Evolutionary conservation across 1,139 yeast species (phyloP), one percentile per base, ranked within the genome.

Genomic region (Meyerozyma sp.): DNA sequence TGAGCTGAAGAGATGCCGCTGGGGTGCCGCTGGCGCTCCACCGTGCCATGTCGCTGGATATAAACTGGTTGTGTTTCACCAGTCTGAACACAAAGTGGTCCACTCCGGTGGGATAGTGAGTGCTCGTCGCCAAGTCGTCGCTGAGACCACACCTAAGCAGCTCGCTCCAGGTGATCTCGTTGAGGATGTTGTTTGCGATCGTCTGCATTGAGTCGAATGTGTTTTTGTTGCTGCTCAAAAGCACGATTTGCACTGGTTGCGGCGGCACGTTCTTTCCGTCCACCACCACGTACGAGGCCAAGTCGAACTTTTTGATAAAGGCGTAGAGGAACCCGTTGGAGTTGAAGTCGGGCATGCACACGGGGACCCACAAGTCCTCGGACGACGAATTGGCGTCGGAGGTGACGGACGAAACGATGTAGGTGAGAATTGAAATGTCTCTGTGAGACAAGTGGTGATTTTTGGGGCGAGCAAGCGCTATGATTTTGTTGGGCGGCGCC

Each of bases 361-460:
- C 72, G 0, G 98, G 98, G 11, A 89, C 78, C 98, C 98, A 93
- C 48, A 89, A 78, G 55, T 91, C 96, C 52, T 86, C 93, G 18
- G 60, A 49, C 2, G 51, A 46, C 13, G 56, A 51, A 14, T 46
- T 48, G 16, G 53, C 56, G 11, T 51, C 54, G 4, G 53, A 44
- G 3, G 54, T 49, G 28, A 63, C 46, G 4, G 66, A 59, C 25
- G 63, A 53, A 4, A 70, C 57, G 38, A 66, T 59, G 9, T 65
- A 52, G 8, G 68, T 48, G 25, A 71, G 53, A 8, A 63, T 53
- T 23, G 59, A 57, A 34, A 70, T 43, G 52, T 73, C 78, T 36
- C 59, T 52, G 42, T 65, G 62, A 4, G 60, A 47, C 18, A 73
- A 50, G 4, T 47, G 46, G 45, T 71, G 77, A 34, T 59, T 62